Conservation (phyloP, 2,329 filamentous ascomycete genomes). For the Mollisia scopiformis region DNA sequence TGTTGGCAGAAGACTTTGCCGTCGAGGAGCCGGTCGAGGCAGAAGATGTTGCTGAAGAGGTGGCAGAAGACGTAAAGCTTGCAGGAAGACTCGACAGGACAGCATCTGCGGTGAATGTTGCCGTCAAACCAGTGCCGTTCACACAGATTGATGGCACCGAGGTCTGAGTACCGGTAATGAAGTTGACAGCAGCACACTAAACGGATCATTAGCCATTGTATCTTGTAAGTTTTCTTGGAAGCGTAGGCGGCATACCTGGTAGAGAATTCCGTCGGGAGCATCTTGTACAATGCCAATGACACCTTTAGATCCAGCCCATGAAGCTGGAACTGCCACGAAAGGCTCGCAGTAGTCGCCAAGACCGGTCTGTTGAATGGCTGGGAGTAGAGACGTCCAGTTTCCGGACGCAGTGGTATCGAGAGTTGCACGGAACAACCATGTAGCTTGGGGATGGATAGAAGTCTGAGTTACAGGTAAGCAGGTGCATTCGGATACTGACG, state of each 20-base stretch:
- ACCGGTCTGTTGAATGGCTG: not conserved
- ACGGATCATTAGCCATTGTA: not conserved
- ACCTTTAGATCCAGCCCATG: not conserved
- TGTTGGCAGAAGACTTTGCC: not conserved
- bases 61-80: slow-evolving; percentile 2
- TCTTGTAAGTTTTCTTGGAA: too few species aligned
- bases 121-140: slow-evolving; percentile 27
- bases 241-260: not conserved
- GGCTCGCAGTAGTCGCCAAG: not conserved
- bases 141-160: slow-evolving; percentile 23
- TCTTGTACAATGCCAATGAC: not conserved
- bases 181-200: slow-evolving; percentile 59
- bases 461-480: not conserved
- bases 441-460: slow-evolving; percentile 53
- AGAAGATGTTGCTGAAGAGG: not conserved
- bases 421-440: slow-evolving; percentile 62
- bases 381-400: not conserved
- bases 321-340: not conserved
- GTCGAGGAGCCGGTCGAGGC: not conserved
- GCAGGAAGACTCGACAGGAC: slow-evolving; percentile 19
- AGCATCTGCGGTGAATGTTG: slow-evolving; percentile 13
- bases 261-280: not conserved
- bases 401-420: slow-evolving; percentile 17
- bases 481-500: not conserved
- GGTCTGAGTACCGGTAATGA: slow-evolving; percentile 46